Evolutionary conservation across 179 eudicot genomes (phyloP).

Genomic region (Patellifolia procumbens): DNA sequence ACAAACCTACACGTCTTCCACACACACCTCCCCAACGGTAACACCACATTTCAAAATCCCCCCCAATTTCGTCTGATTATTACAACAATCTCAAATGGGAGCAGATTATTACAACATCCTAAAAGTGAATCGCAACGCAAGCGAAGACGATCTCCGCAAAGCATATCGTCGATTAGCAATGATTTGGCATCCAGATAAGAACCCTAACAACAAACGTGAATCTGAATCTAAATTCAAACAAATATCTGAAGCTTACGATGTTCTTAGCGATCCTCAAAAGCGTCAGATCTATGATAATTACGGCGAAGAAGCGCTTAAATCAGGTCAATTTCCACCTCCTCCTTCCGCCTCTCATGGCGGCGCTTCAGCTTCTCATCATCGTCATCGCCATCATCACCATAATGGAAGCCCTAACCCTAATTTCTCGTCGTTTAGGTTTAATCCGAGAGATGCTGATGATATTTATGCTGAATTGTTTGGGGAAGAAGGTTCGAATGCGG

Average conservation of each 20-base stretch:
- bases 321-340: conserved; percentile 49
- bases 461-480: conserved; percentile 68
- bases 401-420: conserved; percentile 21
- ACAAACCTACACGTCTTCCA: conserved; percentile 3
- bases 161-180: conserved; percentile 48
- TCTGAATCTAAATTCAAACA: conserved; percentile 42
- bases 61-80: too few relatives aligned
- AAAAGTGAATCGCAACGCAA: conserved; percentile 48
- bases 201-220: conserved; percentile 36
- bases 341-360: conserved; percentile 51
- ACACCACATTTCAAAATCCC: neutral
- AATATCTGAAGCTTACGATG: conserved; percentile 46
- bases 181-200: conserved; percentile 53
- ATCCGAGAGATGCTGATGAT: conserved; percentile 75
- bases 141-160: conserved; percentile 46
- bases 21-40: neutral
- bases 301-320: conserved; percentile 50
- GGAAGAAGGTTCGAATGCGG: conserved; percentile 24
- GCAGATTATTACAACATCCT: conserved; percentile 51
- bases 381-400: conserved; percentile 31
- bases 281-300: conserved; percentile 50
- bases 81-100: conserved; percentile 37
- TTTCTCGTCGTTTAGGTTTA: conserved; percentile 48
- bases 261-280: conserved; percentile 41
- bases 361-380: conserved; percentile 27